These are phyloP conservation scores for Sergeia podlipaevii DNA, from an alignment of 208 protist species.

Conservation along the genomic window DNA sequence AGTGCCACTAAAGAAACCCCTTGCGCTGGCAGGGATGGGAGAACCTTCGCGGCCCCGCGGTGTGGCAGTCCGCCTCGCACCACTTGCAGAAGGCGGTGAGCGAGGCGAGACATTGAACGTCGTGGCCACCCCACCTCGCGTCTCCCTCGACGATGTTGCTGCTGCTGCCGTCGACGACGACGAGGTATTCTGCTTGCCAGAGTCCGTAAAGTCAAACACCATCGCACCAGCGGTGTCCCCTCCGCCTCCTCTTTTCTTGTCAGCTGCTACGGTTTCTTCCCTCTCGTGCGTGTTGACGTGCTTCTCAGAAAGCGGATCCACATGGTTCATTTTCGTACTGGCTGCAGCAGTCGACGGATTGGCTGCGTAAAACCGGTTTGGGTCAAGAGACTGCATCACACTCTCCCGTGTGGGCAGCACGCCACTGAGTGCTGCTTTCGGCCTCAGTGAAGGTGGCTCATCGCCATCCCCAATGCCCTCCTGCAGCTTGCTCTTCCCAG, in stretches of 20 bases:
- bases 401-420: conserved; percentile 25
- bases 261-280: too few relatives aligned
- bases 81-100: background rate
- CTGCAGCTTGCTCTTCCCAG: background rate
- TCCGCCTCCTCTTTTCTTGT: conserved; percentile 1
- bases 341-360: conserved; percentile 7
- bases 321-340: too few relatives aligned
- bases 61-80: background rate
- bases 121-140: conserved; percentile 19
- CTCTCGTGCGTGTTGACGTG: background rate
- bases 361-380: too few relatives aligned
- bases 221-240: too few relatives aligned
- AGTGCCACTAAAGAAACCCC: too few relatives aligned
- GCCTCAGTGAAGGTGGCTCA: background rate
- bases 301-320: too few relatives aligned
- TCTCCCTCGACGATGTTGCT: conserved; percentile 1
- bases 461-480: background rate
- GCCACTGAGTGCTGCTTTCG: conserved; percentile 4
- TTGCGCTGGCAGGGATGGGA: background rate
- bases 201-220: too few relatives aligned
- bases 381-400: conserved; percentile 14
- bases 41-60: background rate
- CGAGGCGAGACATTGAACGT: conserved; percentile 13
- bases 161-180: background rate
- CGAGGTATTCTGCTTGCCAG: too few relatives aligned